phyloP scores from a whole-genome alignment of 2,329 filamentous ascomycete genomes.

The Cladophialophora exuberans region DNA sequence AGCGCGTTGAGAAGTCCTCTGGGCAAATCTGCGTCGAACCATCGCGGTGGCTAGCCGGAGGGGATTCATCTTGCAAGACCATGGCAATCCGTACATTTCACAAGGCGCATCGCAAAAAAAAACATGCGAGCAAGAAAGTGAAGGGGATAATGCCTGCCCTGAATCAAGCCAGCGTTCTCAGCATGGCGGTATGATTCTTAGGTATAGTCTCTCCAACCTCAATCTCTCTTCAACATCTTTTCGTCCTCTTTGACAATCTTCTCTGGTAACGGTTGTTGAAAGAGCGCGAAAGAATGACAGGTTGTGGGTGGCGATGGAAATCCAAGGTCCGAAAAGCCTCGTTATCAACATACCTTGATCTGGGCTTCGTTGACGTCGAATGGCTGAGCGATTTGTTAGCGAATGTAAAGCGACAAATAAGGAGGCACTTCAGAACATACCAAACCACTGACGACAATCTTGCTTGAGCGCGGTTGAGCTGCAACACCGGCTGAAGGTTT shows the following conservation, averaged over 20 bases:
- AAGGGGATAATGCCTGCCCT: constrained; percentile 20
- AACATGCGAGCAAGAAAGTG: constrained; percentile 13
- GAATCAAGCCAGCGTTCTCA: constrained; percentile 26
- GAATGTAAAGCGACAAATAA: background rate
- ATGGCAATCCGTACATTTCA: constrained; percentile 13
- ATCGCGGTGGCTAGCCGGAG: constrained; percentile 30
- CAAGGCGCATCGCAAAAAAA: constrained; percentile 13
- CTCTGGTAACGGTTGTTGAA: constrained; percentile 31
- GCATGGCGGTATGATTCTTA: constrained; percentile 23
- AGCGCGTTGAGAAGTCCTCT: constrained; percentile 24
- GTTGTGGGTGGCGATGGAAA: constrained; percentile 65
- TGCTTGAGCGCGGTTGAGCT: constrained; percentile 73
- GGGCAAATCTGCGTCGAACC: constrained; percentile 25
- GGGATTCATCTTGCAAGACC: constrained; percentile 18
- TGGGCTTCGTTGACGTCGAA: constrained; percentile 93
- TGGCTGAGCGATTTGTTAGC: constrained; percentile 68
- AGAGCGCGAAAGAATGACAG: constrained; percentile 29
- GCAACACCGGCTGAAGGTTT: constrained; percentile 65
- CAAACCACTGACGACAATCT: constrained; percentile 98
- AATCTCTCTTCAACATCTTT: constrained; percentile 15
- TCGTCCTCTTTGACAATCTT: constrained; percentile 9
- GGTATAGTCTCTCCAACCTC: constrained; percentile 22
- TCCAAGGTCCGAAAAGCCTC: constrained; percentile 69
- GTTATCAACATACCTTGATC: constrained; percentile 99
- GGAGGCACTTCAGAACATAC: constrained; percentile 60